Base-by-base conservation (phyloP, 164 flowering plant species). In the Vitis rotundifolia region DNA sequence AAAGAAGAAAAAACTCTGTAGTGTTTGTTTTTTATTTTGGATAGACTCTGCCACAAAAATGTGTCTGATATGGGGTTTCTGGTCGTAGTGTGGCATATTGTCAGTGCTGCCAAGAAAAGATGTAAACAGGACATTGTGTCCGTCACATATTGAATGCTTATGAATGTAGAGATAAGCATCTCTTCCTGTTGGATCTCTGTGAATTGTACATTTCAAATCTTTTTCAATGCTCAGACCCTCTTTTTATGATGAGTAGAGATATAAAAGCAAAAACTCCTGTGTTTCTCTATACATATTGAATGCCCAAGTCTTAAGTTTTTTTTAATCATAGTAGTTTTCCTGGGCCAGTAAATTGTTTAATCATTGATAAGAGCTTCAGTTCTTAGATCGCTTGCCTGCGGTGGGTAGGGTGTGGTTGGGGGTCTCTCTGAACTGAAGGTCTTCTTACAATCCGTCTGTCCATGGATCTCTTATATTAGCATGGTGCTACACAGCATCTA, bases 401-500 rank as follows among this genome's bases (percentile, higher is more conserved):
- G 44, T 22, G 26, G 26, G 26, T 22, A 22, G 7, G 44, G 44
- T 37, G 44, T 22, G 26, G 26, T 22, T 1, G 26, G 26, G 26
- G 26, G 26, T 22, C 26, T 22, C 44, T 37, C 7, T 37, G 44
- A 37, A 37, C 44, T 5, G 44, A 37, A 37, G 7, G 5, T 37
- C 44, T 37, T 37, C 44, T 37, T 37, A 37, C 44, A 0, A 37
- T 37, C 44, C 44, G 3, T 6, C 5, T 37, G 44, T 37, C 44
- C 44, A 37, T 37, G 44, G 7, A 37, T 37, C 44, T 37, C 7
- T 37, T 37, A 37, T 3, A 5, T 9, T 19, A 2, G 15, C 8
- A 4, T 47, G 62, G 73, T 71, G 73, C 73, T 63, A 44, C 44
- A 55, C 68, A 71, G 74, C 63, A 71, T 58, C 68, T 56, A 28